Evolutionary conservation across 2,329 filamentous ascomycete genomes (phyloP).

Genomic region (Colletotrichum spaethianum): DNA sequence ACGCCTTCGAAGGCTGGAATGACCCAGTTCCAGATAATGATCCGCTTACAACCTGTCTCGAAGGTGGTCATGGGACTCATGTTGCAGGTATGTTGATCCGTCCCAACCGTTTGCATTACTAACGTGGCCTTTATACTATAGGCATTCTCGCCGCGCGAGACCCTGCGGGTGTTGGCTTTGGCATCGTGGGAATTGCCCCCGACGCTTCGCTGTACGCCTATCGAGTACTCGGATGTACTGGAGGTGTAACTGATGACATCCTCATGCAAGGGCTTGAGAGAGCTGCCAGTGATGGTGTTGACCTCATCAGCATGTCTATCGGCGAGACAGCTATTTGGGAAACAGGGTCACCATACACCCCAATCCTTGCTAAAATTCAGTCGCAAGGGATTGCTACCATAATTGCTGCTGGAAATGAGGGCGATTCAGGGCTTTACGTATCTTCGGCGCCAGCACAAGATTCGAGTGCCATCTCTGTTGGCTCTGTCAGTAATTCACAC

Average conservation of each 20-base stretch:
- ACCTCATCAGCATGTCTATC: constrained; percentile 36
- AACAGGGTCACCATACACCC: constrained; percentile 20
- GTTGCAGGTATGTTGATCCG: constrained; percentile 54
- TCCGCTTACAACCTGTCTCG: constrained; percentile 28
- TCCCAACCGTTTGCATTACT: not conserved
- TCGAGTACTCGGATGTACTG: constrained; percentile 19
- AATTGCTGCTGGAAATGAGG: constrained; percentile 30
- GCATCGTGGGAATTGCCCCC: constrained; percentile 47
- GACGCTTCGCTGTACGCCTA: constrained; percentile 48
- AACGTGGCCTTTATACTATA: not conserved
- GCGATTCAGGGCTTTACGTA: constrained; percentile 26
- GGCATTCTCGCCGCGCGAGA: constrained; percentile 30
- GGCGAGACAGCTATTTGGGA: constrained; percentile 31
- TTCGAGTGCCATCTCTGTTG: constrained; percentile 21
- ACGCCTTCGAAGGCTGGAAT: constrained; percentile 49
- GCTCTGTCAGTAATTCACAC: constrained; percentile 25
- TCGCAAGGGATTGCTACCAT: constrained; percentile 32
- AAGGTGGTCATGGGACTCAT: constrained; percentile 59
- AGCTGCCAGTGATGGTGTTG: constrained; percentile 29
- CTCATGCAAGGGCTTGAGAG: constrained; percentile 31
- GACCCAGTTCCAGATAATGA: constrained; percentile 33
- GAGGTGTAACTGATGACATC: constrained; percentile 29
- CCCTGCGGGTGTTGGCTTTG: constrained; percentile 25
- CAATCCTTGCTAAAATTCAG: constrained; percentile 30
- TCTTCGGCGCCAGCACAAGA: constrained; percentile 26